phyloP scores from a whole-genome alignment of 2,329 filamentous ascomycete species.

The Leptodontidium sp. region DNA sequence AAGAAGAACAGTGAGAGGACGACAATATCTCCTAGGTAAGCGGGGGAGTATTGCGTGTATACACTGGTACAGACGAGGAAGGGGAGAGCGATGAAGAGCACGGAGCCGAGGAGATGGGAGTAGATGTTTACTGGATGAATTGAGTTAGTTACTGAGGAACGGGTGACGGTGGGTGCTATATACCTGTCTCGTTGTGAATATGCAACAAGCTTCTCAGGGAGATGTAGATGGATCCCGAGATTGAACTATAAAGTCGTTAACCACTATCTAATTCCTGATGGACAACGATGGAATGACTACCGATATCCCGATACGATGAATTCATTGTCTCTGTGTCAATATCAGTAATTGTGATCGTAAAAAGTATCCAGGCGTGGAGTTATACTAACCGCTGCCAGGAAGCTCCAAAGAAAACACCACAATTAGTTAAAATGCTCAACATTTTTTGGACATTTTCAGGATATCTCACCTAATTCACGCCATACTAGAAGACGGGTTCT shows the following conservation, averaged over 20 bases:
- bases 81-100: neutral
- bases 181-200: constrained; percentile 18
- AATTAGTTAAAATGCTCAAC: too few relatives aligned
- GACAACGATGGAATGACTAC: neutral
- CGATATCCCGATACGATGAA: neutral
- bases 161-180: neutral
- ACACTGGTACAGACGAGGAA: neutral
- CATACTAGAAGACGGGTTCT: too few relatives aligned
- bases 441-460: too few relatives aligned
- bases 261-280: neutral
- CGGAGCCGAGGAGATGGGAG: constrained; percentile 2
- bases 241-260: neutral
- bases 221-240: neutral
- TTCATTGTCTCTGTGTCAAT: neutral
- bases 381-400: neutral
- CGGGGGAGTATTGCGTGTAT: constrained; percentile 28
- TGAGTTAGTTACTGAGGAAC: neutral
- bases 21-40: constrained; percentile 47
- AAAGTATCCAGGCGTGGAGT: neutral
- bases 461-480: too few relatives aligned
- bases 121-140: constrained; percentile 10
- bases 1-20: constrained; percentile 52
- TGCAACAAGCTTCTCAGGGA: constrained; percentile 20
- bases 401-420: neutral
- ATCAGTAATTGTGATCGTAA: neutral